Conservation (phyloP, 2,329 filamentous ascomycete genomes). For the Aspergillus proliferans region DNA sequence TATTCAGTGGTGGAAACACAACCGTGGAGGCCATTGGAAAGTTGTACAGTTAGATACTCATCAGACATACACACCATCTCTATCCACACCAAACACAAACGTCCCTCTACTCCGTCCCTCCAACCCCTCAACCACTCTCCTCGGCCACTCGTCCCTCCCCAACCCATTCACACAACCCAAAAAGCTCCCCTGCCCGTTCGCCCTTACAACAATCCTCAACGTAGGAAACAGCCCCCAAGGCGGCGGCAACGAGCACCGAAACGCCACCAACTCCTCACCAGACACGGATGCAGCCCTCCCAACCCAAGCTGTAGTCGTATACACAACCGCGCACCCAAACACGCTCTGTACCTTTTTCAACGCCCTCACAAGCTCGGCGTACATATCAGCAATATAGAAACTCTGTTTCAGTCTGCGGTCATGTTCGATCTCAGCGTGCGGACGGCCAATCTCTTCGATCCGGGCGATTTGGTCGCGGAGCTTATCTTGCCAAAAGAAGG, state of each 20-base stretch:
- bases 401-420: conserved; percentile 20
- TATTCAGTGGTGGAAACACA: conserved; percentile 61
- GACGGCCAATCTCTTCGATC: conserved; percentile 30
- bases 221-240: conserved; percentile 36
- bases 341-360: conserved; percentile 30
- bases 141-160: conserved; percentile 31
- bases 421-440: conserved; percentile 21
- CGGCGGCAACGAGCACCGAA: conserved; percentile 29
- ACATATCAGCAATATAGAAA: conserved; percentile 28
- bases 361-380: conserved; percentile 21
- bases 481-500: conserved; percentile 52
- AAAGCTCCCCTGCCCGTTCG: conserved; percentile 28
- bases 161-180: conserved; percentile 33
- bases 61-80: conserved; percentile 14
- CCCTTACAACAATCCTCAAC: conserved; percentile 32
- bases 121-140: conserved; percentile 22
- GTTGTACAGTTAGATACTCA: conserved; percentile 37
- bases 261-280: conserved; percentile 17
- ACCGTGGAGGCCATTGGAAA: conserved; percentile 56
- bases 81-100: conserved; percentile 25
- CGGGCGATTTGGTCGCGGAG: conserved; percentile 39
- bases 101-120: conserved; percentile 21
- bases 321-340: conserved; percentile 36
- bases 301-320: conserved; percentile 27
- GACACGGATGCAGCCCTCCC: conserved; percentile 7